Percentiles rank a stretch among this genome's conserved stretches.
Evolutionary conservation across 306 rosid genomes (phyloP).

Genomic region (Inga laurina): DNA sequence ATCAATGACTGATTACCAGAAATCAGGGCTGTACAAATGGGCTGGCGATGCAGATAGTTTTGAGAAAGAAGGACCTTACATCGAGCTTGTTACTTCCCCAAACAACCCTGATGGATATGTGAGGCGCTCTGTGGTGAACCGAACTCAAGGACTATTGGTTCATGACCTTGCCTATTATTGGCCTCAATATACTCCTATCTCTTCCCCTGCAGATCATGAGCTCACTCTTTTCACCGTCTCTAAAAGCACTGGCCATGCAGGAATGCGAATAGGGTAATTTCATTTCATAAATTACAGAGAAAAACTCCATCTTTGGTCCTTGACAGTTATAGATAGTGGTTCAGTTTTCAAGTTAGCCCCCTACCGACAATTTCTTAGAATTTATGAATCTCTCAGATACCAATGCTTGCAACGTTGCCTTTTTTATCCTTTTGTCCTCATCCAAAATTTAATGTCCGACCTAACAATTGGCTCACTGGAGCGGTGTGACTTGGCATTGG

Average conservation of each 20-base stretch:
- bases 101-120: conserved; percentile 85
- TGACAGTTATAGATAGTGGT: background rate
- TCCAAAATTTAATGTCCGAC: background rate
- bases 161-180: conserved; percentile 94
- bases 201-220: conserved; percentile 66
- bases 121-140: conserved; percentile 62
- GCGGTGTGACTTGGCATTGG: background rate
- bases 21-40: conserved; percentile 88
- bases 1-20: conserved; percentile 69
- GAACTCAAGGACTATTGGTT: conserved; percentile 60
- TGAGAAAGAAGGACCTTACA: conserved; percentile 62
- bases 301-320: background rate
- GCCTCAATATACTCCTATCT: conserved; percentile 92
- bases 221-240: conserved; percentile 76
- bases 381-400: background rate
- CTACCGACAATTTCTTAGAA: background rate
- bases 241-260: conserved; percentile 87
- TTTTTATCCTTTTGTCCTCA: background rate
- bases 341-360: background rate
- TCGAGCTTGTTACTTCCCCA: conserved; percentile 87
- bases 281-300: background rate
- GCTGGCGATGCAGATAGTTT: conserved; percentile 70
- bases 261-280: conserved; percentile 80
- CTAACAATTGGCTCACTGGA: background rate
- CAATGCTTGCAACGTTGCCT: background rate